Conservation (phyloP, 225 moss, liverwort and hornwort species). For the Ulota crispa region DNA sequence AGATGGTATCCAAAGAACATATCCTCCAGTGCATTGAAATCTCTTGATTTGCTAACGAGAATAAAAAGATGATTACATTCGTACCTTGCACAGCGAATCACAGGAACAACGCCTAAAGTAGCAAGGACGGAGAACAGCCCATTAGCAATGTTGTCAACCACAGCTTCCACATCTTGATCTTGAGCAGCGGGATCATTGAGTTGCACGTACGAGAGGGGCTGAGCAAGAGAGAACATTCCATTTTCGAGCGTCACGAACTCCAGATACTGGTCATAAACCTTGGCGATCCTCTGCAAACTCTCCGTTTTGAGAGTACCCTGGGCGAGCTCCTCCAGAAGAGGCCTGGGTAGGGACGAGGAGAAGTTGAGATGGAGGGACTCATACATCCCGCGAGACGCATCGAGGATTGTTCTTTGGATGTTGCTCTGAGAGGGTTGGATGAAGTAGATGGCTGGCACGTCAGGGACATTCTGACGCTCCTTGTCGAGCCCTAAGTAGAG, state of each 20-base stretch:
- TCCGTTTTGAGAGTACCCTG: constrained; percentile 78
- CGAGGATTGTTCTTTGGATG: constrained; percentile 80
- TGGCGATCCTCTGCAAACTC: constrained; percentile 86
- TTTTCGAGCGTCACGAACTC: constrained; percentile 93
- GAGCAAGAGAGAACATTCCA: constrained; percentile 83
- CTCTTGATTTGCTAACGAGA: neutral
- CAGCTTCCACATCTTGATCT: constrained; percentile 79
- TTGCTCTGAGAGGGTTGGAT: constrained; percentile 69
- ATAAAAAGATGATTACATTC: neutral
- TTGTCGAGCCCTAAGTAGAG: constrained; percentile 88
- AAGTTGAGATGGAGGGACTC: constrained; percentile 92
- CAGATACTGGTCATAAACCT: constrained; percentile 94
- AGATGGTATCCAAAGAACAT: neutral
- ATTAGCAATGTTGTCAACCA: constrained; percentile 81
- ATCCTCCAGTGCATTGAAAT: neutral
- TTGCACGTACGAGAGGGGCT: constrained; percentile 82
- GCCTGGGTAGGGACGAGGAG: constrained; percentile 82
- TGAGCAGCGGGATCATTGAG: constrained; percentile 92
- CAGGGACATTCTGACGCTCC: constrained; percentile 95
- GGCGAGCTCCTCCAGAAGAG: constrained; percentile 86
- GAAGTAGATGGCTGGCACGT: constrained; percentile 94
- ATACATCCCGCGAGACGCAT: constrained; percentile 86
- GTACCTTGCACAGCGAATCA: constrained; percentile 84
- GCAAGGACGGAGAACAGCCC: constrained; percentile 91
- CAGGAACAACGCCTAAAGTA: constrained; percentile 89